A percentile compares a stretch with the other conserved stretches of the same genome.
Evolutionary conservation across 176 grass and related monocot genomes (phyloP).

Genomic region (Musa schizocarpa): DNA sequence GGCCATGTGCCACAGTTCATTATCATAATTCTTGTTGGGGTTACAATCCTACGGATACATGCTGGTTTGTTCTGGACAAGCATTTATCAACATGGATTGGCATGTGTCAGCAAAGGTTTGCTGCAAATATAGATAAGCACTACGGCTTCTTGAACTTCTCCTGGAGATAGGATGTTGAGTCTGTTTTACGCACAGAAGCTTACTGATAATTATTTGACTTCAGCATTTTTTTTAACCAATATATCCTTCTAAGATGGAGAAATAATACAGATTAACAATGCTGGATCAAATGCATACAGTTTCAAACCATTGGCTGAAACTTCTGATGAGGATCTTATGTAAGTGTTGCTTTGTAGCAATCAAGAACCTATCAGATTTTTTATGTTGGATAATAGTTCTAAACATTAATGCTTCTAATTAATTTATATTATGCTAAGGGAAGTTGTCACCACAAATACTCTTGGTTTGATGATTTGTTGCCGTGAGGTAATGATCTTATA

Average conservation of each 20-base stretch:
- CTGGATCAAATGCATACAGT: constrained; percentile 98
- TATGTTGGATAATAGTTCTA: background rate
- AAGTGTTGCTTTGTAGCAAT: constrained; percentile 28
- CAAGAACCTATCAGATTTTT: background rate
- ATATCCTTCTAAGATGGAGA: background rate
- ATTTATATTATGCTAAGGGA: constrained; percentile 42
- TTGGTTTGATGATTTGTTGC: constrained; percentile 93
- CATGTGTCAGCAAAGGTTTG: background rate
- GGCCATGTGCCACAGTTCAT: too few species aligned
- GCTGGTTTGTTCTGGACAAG: too few species aligned
- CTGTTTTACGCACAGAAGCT: background rate
- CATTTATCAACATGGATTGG: too few species aligned
- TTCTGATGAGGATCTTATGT: constrained; percentile 94
- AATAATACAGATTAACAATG: constrained; percentile 81
- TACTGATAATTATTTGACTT: background rate
- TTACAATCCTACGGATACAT: too few species aligned
- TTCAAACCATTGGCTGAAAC: constrained; percentile 83
- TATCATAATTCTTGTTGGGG: too few species aligned
- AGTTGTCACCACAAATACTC: constrained; percentile 90
- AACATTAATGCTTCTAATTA: background rate
- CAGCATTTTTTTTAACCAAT: background rate
- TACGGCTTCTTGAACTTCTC: background rate
- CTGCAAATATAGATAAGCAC: background rate
- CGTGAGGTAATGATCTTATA: constrained; percentile 60
- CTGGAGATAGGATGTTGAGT: background rate